Base-by-base conservation (phyloP, 2,329 filamentous ascomycete genomes). In the Podosphaera fusca region DNA sequence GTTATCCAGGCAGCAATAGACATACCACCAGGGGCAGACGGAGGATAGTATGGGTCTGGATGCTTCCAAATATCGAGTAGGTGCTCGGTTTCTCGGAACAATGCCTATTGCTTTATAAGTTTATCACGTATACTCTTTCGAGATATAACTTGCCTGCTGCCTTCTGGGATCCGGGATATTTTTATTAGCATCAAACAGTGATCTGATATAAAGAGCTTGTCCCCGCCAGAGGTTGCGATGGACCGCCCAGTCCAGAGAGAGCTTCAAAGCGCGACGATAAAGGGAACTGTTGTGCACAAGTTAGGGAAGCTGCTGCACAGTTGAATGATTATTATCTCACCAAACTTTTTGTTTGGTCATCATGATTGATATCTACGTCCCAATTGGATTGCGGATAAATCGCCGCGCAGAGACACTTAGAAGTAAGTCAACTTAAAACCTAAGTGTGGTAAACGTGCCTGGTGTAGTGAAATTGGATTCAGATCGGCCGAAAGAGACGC, bases 11-110 rank as follows among this genome's bases (percentile, higher is more conserved):
- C 4, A 33, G 29, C 3, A 30, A n/a, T 49, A 55, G 5, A 59
- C 78, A 62, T 74, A 92, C 90, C 92, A 77, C 92, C 92, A 9
- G 92, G 92, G 45, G 92, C 90, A 47, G 87, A 94, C 12, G 92
- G 92, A 62, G 84, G 80, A 64, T 79, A 75, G 69, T 95, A 96
- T 36, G 92, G 89, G 69, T 98, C 92, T 2, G 92, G 92, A 68
- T 98, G 92, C 73, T 96, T 96, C 90, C 90, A 98, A 70, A 83
- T 85, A 66, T 92, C 81, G 61, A 98, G 74, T 59, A 95, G 69
- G 64, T 84, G 84, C 70, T 96, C 89, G 3, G 92, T 90, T 72
- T 95, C 88, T 60, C 81, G 79, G 62, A 96, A 77, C 58, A 98
- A 71, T 55, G 80, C 81, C 92, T 98, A 62, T 14, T 34, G 5